Evolutionary conservation across 2,329 filamentous ascomycete species (phyloP), one percentile per base, ranked within the genome.

Genomic region (Colletotrichum sidae): DNA sequence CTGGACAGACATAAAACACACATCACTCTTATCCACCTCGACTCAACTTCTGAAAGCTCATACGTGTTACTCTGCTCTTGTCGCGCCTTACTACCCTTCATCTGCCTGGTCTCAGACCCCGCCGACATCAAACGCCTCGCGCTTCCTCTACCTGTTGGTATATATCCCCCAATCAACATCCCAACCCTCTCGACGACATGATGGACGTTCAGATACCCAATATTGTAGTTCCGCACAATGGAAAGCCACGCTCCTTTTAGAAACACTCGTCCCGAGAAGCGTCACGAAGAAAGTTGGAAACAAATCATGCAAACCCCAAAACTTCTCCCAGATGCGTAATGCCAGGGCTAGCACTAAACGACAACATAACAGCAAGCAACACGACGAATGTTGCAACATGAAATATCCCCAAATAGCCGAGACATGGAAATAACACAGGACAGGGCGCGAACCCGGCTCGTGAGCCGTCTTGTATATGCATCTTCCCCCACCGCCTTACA

Each of bases 291-390:
- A 4, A 39, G 12, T 34, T 5, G 39, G 33, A 35, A 55, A 60
- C 10, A 47, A 12, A 45, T 12, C 25, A 34, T 42, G 25, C 17
- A 35, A 35, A 38, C 13, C 54, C 60, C 55, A 47, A 35, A 25
- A 25, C 25, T 59, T 59, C 41, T 59, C 55, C 60, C n/a, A 53
- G 39, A 62, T 62, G 60, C 60, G 46, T 62, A 38, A 62, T 58
- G 60, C 35, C 4, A 25, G 25, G 39, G 53, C 46, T 62, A 39
- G 33, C 25, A 42, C 38, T 9, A 38, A 41, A 63, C 51, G 42
- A 54, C 5, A 45, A 44, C 6, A 39, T 25, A 17, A 44, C 5
- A 10, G 15, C 44, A 17, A 39, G 6, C 17, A 47, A 33, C 25
- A 15, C 17, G 7, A 44, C 45, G 17, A 8, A 25, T 35, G 25